Percentiles rank a stretch among this genome's conserved stretches.
These are phyloP conservation scores for Naganishia albida DNA, from an alignment of 1,284 basidiomycete genomes.

Conservation along the genomic window DNA sequence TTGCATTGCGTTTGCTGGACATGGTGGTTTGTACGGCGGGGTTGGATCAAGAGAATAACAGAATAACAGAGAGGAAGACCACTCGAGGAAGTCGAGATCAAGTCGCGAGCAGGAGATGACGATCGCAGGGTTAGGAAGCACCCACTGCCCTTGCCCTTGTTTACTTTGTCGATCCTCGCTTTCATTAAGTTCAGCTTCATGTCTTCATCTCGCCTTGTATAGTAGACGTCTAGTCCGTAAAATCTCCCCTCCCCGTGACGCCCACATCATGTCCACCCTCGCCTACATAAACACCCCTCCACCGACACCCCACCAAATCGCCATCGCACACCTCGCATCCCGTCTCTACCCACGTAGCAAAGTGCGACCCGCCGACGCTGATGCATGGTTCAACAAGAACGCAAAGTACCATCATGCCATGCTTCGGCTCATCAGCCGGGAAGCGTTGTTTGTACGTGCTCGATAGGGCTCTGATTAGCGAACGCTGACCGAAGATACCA, in stretches of 20 bases:
- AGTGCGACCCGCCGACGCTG: neutral
- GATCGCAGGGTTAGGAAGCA: constrained; percentile 6
- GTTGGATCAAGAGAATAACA: too few relatives aligned
- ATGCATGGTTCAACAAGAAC: constrained; percentile 32
- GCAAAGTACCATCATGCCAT: constrained; percentile 25
- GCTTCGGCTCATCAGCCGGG: constrained; percentile 28
- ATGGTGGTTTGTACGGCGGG: constrained; percentile 22
- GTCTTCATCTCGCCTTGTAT: neutral
- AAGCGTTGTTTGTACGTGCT: constrained; percentile 20
- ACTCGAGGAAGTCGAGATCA: too few relatives aligned
- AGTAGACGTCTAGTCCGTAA: neutral
- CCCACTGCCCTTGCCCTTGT: too few relatives aligned
- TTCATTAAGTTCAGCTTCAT: neutral
- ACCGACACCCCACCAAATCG: constrained; percentile 33
- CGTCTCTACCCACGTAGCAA: constrained; percentile 22
- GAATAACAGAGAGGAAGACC: too few relatives aligned
- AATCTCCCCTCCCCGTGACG: neutral
- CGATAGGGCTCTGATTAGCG: neutral
- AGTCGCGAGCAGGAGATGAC: constrained; percentile 6
- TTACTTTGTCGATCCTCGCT: constrained; percentile 14
- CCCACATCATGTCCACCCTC: constrained; percentile 21
- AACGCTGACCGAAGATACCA: neutral
- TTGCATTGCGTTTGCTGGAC: constrained; percentile 24
- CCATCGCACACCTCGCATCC: constrained; percentile 25
- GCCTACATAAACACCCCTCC: constrained; percentile 32